Evolutionary conservation across 495 filamentous ascomycete species (phyloP), one percentile per base, ranked within the genome.

Genomic region (Melanomma pulvis-pyrius): DNA sequence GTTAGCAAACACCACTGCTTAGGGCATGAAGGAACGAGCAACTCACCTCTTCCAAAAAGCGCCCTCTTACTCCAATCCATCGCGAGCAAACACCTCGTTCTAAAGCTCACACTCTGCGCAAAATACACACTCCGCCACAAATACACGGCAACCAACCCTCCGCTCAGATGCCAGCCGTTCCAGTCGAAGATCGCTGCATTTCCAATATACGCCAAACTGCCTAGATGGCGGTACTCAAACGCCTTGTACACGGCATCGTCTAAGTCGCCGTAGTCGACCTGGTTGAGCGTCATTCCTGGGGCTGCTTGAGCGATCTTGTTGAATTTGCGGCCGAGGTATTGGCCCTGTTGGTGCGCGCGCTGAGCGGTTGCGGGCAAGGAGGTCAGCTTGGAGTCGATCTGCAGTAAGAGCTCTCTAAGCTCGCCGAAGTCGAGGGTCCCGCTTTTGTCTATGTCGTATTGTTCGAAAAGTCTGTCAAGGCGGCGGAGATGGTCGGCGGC

Each of bases 11-110:
- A n/a, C 11, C 58, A 26, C 36, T 49, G 41, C 36, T 54, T 59
- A 8, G 51, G 55, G 63, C n/a, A 58, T 19, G 25, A 22, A 36
- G 12, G 12, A 30, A 56, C 5, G 21, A 30, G 9, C 44, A 55
- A 61, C 73, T 82, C 78, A 97, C 93, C 94, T 87, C 96, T 85
- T 71, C 96, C 96, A 79, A 99, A 99, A 19, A 99, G 74, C 15
- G 91, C 89, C 76, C 96, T 84, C 86, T 98, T 99, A 11, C 82
- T 87, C 96, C 96, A 99, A 79, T 99, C 96, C 96, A 99, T 98
- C 0, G 92, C 92, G 81, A 99, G 79, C 76, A 99, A 77, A 68
- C 92, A 82, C 59, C 94, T 83, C 47, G 96, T 99, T 73, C 96
- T 80, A 52, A 97, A 82, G 74, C 92, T 96, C 46, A 99, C 96